Evolutionary conservation across 495 filamentous ascomycete species (phyloP).

Genomic region (Penicillium dipodomyicola): DNA sequence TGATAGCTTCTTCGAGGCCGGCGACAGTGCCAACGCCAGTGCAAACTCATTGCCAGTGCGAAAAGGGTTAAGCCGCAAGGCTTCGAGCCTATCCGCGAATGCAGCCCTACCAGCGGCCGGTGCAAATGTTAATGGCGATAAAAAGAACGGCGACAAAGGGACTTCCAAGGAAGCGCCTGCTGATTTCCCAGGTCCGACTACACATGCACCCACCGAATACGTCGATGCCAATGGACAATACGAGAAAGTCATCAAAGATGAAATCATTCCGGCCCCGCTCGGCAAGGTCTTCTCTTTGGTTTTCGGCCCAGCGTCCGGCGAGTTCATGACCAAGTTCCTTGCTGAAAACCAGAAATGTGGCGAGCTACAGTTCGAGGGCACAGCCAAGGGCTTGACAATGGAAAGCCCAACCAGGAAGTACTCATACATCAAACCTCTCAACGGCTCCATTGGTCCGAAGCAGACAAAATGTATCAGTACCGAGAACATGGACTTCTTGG

Average conservation of each 20-base stretch:
- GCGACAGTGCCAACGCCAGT: constrained; percentile 58
- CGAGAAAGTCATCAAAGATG: constrained; percentile 81
- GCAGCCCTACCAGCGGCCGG: constrained; percentile 31
- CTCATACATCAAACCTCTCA: constrained; percentile 89
- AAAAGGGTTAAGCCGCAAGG: constrained; percentile 56
- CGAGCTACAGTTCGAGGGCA: constrained; percentile 79
- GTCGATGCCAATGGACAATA: constrained; percentile 74
- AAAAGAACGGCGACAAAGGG: constrained; percentile 50
- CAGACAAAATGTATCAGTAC: constrained; percentile 94
- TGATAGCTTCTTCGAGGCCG: constrained; percentile 59
- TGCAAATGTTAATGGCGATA: constrained; percentile 41
- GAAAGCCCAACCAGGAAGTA: constrained; percentile 72
- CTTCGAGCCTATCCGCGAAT: constrained; percentile 57
- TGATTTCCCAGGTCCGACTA: constrained; percentile 86
- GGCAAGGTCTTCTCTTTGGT: constrained; percentile 87
- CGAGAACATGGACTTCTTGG: constrained; percentile 74
- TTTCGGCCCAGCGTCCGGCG: constrained; percentile 74
- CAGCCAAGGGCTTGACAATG: constrained; percentile 69
- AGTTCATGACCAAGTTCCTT: constrained; percentile 82
- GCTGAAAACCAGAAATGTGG: constrained; percentile 82
- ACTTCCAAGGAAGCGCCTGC: constrained; percentile 46
- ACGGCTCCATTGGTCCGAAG: constrained; percentile 80
- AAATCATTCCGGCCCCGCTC: constrained; percentile 79
- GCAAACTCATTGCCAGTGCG: constrained; percentile 55
- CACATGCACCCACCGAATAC: constrained; percentile 82